phyloP scores from a whole-genome alignment of 1,284 basidiomycete genomes.

The Tilletia setariae region DNA sequence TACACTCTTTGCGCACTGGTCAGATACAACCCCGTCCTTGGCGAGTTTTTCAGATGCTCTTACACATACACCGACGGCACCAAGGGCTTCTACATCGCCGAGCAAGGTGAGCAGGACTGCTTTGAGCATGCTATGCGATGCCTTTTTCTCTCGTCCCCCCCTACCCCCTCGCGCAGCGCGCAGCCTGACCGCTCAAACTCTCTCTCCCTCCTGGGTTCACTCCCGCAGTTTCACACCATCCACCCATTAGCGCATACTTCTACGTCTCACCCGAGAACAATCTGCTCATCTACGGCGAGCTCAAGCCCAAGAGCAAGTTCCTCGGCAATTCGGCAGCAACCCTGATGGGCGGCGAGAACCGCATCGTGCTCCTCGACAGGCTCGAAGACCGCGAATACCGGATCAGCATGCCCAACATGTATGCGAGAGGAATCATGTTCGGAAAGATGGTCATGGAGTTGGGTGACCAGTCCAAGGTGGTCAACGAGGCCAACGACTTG shows the following conservation, averaged over 20 bases:
- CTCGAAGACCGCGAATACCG: slow-evolving; percentile 49
- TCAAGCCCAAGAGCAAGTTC: slow-evolving; percentile 92
- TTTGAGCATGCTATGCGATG: not conserved
- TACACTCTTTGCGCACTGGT: not conserved
- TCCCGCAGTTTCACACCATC: slow-evolving; percentile 77
- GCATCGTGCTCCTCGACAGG: slow-evolving; percentile 45
- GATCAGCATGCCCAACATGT: slow-evolving; percentile 58
- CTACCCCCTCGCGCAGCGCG: no score
- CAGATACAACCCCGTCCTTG: slow-evolving; percentile 86
- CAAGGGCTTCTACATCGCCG: slow-evolving; percentile 91
- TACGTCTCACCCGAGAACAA: slow-evolving; percentile 89
- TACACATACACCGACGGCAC: slow-evolving; percentile 91
- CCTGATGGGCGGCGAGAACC: slow-evolving; percentile 86
- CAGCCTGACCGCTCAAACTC: not conserved
- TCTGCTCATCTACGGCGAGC: slow-evolving; percentile 77
- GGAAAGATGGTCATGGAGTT: slow-evolving; percentile 98
- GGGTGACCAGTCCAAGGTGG: slow-evolving; percentile 82
- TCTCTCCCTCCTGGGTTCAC: no score
- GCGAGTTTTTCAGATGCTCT: slow-evolving; percentile 94
- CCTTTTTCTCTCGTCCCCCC: no score
- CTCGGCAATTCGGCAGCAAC: slow-evolving; percentile 69
- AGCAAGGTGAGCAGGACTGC: slow-evolving; percentile 71
- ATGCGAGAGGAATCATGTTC: slow-evolving; percentile 92
- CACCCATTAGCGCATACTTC: slow-evolving; percentile 93
- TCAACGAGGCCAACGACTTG: slow-evolving; percentile 73